These are phyloP conservation scores for Solanum tarijense DNA, from an alignment of 257 asterid species.

Conservation along the genomic window DNA sequence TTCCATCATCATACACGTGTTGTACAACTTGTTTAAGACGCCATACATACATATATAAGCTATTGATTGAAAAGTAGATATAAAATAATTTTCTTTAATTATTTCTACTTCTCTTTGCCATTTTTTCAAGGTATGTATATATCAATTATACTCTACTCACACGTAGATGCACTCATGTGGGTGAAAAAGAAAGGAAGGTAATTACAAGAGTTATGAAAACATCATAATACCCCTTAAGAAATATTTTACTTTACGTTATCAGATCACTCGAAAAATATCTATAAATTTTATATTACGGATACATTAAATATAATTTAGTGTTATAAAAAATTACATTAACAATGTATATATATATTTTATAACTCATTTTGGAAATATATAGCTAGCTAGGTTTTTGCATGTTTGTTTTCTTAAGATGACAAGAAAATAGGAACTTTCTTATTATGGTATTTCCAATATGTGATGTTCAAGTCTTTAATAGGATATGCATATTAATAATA, in stretches of 20 bases:
- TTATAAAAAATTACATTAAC: background rate
- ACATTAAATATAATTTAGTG: background rate
- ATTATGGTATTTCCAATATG: constrained; percentile 4
- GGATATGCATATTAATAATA: background rate
- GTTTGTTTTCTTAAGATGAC: constrained; percentile 5
- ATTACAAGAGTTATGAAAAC: background rate
- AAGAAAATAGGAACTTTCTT: constrained; percentile 7
- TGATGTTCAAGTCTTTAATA: background rate
- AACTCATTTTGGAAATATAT: background rate
- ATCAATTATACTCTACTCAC: background rate
- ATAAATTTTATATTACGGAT: background rate
- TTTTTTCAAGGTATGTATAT: background rate
- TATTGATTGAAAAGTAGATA: background rate
- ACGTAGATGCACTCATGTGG: background rate
- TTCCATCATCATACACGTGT: constrained; percentile 32
- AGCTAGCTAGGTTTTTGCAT: background rate
- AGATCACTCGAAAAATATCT: background rate
- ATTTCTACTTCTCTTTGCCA: background rate
- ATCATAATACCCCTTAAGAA: background rate
- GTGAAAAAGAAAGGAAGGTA: background rate
- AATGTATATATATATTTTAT: background rate
- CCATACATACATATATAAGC: background rate
- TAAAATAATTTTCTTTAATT: background rate
- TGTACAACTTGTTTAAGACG: constrained; percentile 13
- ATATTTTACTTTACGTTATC: background rate